Percentiles rank a stretch among this genome's conserved stretches.
These are phyloP conservation scores for Glonium stellatum DNA, from an alignment of 495 filamentous ascomycete genomes.

Conservation along the genomic window DNA sequence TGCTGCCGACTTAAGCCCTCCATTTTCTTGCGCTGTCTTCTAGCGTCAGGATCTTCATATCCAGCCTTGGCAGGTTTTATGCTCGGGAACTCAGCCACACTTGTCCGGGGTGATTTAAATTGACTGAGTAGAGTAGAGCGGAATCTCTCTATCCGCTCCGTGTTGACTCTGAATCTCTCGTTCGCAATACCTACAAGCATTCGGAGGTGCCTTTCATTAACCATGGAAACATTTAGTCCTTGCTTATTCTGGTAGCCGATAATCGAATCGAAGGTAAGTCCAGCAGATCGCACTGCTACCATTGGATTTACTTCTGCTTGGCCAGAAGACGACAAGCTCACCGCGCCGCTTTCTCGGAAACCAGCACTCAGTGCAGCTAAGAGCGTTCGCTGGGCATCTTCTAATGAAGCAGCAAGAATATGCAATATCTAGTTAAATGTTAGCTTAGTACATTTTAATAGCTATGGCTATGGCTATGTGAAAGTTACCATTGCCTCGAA, in stretches of 20 bases:
- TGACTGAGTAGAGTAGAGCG: conserved; percentile 14
- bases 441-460: background rate
- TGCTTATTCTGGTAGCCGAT: conserved; percentile 51
- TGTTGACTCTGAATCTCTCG: conserved; percentile 68
- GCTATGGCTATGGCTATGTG: too few species aligned
- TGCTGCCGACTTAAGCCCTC: conserved; percentile 46
- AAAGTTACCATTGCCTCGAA: conserved; percentile 81
- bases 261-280: conserved; percentile 69
- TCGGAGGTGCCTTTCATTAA: conserved; percentile 51
- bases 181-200: conserved; percentile 64
- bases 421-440: conserved; percentile 68
- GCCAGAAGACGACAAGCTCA: conserved; percentile 44
- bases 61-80: conserved; percentile 3
- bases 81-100: background rate
- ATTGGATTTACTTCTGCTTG: conserved; percentile 46
- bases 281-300: conserved; percentile 75
- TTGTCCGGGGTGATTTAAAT: background rate
- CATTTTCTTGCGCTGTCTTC: conserved; percentile 53
- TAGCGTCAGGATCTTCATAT: conserved; percentile 41
- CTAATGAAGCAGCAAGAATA: conserved; percentile 63
- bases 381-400: conserved; percentile 65
- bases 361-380: conserved; percentile 69
- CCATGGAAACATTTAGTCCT: conserved; percentile 32
- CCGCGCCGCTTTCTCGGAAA: conserved; percentile 81
- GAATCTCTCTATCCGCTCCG: conserved; percentile 56